These are phyloP conservation scores for Cardiospermum halicacabum DNA, from an alignment of 345 rosid species.

Conservation along the genomic window DNA sequence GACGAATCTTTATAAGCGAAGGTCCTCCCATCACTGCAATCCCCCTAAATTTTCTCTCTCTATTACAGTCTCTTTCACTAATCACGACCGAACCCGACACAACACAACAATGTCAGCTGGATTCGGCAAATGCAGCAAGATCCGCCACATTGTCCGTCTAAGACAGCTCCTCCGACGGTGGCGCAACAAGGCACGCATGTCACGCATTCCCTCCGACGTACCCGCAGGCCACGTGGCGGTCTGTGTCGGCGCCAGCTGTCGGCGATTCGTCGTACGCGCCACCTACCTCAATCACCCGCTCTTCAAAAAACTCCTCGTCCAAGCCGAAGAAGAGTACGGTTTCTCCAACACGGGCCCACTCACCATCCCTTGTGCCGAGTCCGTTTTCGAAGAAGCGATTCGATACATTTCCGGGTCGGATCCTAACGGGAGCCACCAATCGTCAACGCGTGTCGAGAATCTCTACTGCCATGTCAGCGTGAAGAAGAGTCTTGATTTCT, in stretches of 20 bases:
- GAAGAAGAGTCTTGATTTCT: constrained; percentile 38
- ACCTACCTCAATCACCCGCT: constrained; percentile 89
- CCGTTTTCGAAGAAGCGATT: constrained; percentile 71
- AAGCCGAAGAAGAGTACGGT: constrained; percentile 91
- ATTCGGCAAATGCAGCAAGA: constrained; percentile 78
- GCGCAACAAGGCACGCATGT: constrained; percentile 79
- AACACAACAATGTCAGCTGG: constrained; percentile 47
- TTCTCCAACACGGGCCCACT: constrained; percentile 75
- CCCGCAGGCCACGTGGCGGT: constrained; percentile 93
- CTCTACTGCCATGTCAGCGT: constrained; percentile 50
- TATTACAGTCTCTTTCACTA: not conserved
- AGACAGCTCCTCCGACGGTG: constrained; percentile 81
- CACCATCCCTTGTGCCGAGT: constrained; percentile 85
- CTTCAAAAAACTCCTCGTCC: constrained; percentile 52
- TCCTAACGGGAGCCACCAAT: constrained; percentile 37
- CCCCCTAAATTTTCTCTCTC: constrained; percentile 22
- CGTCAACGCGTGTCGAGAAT: constrained; percentile 50
- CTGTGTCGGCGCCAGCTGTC: constrained; percentile 54
- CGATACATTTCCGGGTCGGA: constrained; percentile 65
- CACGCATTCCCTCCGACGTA: constrained; percentile 72
- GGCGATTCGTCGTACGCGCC: constrained; percentile 84
- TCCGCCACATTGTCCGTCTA: constrained; percentile 89
- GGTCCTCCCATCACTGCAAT: constrained; percentile 11
- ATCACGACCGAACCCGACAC: not conserved
- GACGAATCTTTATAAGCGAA: constrained; percentile 32